Base-by-base conservation (phyloP, 768 basidiomycete genomes). In the Pulveroboletus sp. region DNA sequence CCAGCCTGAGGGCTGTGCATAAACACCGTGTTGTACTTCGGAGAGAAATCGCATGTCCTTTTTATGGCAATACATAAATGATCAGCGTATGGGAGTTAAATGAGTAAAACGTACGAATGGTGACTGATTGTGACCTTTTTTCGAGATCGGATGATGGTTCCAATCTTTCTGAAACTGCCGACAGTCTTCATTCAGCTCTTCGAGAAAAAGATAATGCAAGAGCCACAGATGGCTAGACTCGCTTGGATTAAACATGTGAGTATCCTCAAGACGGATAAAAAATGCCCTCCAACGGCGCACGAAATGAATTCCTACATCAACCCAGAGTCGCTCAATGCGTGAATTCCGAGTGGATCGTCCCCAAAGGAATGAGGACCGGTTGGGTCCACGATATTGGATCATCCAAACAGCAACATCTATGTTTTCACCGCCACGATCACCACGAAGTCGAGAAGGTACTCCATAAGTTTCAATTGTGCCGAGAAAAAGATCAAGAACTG, bases 301-400 rank as follows among this genome's bases (percentile, higher is more conserved):
- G 65, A 78, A 78, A 9, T 72, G 65, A 0, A 47, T 36, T 0
- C 73, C 72, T 31, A 74, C 62, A 40, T 78, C 75, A 13, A 74
- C 66, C 76, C 76, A 77, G 0, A 78, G 58, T 0, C 64, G 44
- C 52, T 79, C 76, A 50, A 78, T 77, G 0, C 67, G 58, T 0
- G 71, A 71, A 45, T 79, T 80, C 5, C 58, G 53, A 0, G 72
- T 73, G 0, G 72, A 78, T 7, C 63, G 65, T 27, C 60, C 65
- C 65, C 64, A 70, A 10, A 72, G 37, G 35, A 67, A 70, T 0
- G 59, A 65, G 1, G 50, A 41, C 0, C 42, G 23, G 16, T 68
- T 61, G 1, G 56, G 37, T 1, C 70, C 67, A 32, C 30, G 40
- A 9, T 50, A 31, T 44, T 54, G 43, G 6, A 71, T 54, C 68